Evolutionary conservation across 2,329 filamentous ascomycete genomes (phyloP).

Genomic region (Phoma sp.): DNA sequence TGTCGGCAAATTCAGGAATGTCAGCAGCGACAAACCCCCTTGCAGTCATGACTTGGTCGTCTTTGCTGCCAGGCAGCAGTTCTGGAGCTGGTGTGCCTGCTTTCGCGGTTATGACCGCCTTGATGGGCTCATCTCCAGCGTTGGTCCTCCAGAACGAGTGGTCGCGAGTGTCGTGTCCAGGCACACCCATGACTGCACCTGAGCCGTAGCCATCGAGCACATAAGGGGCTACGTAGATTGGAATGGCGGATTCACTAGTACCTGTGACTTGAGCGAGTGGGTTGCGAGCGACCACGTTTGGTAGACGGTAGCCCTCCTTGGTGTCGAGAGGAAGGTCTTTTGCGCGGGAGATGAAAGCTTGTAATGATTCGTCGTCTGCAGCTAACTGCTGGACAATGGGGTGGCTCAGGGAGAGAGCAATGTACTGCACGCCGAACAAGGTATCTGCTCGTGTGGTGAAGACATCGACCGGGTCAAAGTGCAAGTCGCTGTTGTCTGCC

Average conservation of each 20-base stretch:
- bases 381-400: conserved; percentile 71
- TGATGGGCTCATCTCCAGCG: conserved; percentile 65
- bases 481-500: conserved; percentile 45
- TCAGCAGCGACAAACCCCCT: conserved; percentile 72
- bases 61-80: conserved; percentile 44
- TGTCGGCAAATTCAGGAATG: conserved; percentile 70
- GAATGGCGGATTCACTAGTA: conserved; percentile 62
- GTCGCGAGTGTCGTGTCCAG: conserved; percentile 82
- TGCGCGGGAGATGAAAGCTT: conserved; percentile 69
- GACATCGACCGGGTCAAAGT: conserved; percentile 66
- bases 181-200: conserved; percentile 91
- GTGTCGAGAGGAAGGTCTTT: conserved; percentile 62
- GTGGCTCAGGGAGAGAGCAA: conserved; percentile 79
- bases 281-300: conserved; percentile 47
- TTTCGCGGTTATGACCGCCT: conserved; percentile 58
- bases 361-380: conserved; percentile 66
- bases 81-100: conserved; percentile 12
- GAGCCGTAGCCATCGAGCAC: conserved; percentile 86
- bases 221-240: conserved; percentile 83
- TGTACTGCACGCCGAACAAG: conserved; percentile 83
- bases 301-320: conserved; percentile 72
- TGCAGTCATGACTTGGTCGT: conserved; percentile 65
- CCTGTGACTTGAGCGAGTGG: conserved; percentile 62
- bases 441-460: conserved; percentile 89
- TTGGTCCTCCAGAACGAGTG: conserved; percentile 82